These are phyloP conservation scores for Fusarium xylarioides DNA, from an alignment of 2,329 filamentous ascomycete species.

Conservation along the genomic window DNA sequence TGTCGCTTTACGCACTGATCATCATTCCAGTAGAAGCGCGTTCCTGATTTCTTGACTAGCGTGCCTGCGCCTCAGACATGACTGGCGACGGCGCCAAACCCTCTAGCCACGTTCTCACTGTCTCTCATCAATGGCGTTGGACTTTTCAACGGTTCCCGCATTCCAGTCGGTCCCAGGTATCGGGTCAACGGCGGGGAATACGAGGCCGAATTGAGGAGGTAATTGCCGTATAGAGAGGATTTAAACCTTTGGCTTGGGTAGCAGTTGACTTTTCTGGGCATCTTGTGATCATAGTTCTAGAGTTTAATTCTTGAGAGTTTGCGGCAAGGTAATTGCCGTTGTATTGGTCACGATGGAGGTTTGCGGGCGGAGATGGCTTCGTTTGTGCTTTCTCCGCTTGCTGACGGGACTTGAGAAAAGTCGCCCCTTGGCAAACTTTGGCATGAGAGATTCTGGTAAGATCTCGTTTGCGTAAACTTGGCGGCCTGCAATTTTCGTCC, in stretches of 20 bases:
- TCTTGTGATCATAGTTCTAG: neutral
- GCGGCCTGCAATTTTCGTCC: too few species aligned
- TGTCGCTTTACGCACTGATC: neutral
- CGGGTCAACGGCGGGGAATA: neutral
- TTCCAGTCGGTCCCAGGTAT: neutral
- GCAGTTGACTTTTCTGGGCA: neutral
- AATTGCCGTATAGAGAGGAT: neutral
- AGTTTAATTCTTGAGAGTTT: neutral
- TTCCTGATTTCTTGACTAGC: conserved; percentile 7
- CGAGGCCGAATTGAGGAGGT: neutral
- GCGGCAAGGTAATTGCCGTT: accelerated
- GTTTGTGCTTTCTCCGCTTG: neutral
- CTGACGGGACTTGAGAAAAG: neutral
- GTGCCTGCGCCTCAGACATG: neutral
- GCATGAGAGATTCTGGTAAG: too few species aligned
- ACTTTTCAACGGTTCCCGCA: neutral
- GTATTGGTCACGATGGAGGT: neutral
- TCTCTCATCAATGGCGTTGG: neutral
- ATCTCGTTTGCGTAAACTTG: neutral
- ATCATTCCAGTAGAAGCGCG: neutral
- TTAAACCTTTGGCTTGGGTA: neutral
- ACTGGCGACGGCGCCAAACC: neutral
- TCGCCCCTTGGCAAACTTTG: neutral
- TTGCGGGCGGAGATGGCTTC: neutral
- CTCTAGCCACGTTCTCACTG: neutral